phyloP scores from a whole-genome alignment of 2,329 filamentous ascomycete genomes.

The Onygenales sp. region DNA sequence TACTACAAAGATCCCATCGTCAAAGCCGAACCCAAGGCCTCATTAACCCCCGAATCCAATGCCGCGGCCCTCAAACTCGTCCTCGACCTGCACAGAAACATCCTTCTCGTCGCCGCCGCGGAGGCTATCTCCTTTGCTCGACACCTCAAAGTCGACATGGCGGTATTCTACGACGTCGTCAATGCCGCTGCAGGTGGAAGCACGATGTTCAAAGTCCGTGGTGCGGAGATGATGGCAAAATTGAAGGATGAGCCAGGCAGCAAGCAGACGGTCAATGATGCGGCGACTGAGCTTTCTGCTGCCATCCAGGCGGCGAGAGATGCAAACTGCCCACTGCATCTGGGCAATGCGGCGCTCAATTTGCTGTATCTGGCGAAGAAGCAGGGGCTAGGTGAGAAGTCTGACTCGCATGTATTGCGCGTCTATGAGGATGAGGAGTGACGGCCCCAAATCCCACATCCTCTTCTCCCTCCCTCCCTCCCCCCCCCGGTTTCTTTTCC shows the following conservation, averaged over 20 bases:
- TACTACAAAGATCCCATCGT: constrained; percentile 37
- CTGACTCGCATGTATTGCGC: constrained; percentile 24
- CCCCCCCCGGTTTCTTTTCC: too few relatives aligned
- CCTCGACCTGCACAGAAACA: constrained; percentile 35
- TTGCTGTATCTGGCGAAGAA: constrained; percentile 24
- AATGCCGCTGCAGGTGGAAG: constrained; percentile 39
- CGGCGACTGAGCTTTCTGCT: constrained; percentile 27
- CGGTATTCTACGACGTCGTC: constrained; percentile 38
- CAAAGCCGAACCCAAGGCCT: constrained; percentile 25
- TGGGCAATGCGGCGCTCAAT: constrained; percentile 29
- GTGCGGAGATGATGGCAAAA: constrained; percentile 27
- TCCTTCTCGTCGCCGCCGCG: constrained; percentile 41
- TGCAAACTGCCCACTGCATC: constrained; percentile 27
- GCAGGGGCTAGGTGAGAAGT: constrained; percentile 21
- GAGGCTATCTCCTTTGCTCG: constrained; percentile 41
- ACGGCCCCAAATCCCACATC: too few relatives aligned
- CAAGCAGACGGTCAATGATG: constrained; percentile 28
- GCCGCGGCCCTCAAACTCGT: constrained; percentile 31
- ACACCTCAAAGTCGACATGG: constrained; percentile 35
- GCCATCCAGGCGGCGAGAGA: constrained; percentile 35
- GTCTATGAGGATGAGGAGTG: constrained; percentile 17
- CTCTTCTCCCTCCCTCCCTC: too few relatives aligned
- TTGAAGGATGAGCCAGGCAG: constrained; percentile 18
- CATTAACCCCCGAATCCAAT: constrained; percentile 22
- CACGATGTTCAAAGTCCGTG: constrained; percentile 33